Base-by-base conservation (phyloP, 1,139 yeast genomes). In the Diutina pseudorugosa region DNA sequence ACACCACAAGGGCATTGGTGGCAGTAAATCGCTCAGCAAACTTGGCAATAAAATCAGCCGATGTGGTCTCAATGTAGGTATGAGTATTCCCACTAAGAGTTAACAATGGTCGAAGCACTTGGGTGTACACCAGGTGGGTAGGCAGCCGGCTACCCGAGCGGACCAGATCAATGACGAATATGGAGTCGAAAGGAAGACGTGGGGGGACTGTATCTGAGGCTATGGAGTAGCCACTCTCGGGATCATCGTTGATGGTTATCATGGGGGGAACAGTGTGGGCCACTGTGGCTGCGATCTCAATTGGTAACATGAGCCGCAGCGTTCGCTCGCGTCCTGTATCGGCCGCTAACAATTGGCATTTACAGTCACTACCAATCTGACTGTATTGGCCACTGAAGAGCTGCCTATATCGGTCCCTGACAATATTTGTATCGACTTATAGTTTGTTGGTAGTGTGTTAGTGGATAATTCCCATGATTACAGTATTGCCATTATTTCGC, bases 51-150 rank as follows among this genome's bases (percentile, higher is more conserved):
- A 75, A 61, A 8, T 62, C 55, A 1, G 63, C 57, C 7, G 71
- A 59, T 0, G 61, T 59, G 0, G 88, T 80, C 42, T 61, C 58
- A 23, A 75, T 41, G 55, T 79, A 76, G 0, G 57, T 56, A 58
- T 78, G 74, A 5, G 18, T 8, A 23, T 44, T 44, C 5, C 47
- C 47, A n/a, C 47, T 44, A 9, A 8, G 21, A 23, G 20, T 25
- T 7, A 16, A 25, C 49, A 45, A 25, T n/a, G 36, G 27, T 9
- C 25, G 21, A 1, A 45, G 21, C n/a, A 45, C 49, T 27, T 27
- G 49, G 21, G 2, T n/a, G n/a, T 45, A 27, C 6, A 27, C 27
- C 16, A n/a, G 20, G 40, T 7, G 16, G 2, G 16, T 12, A 6
- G 19, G 7, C 3, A 19, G 5, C n/a, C 49, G 12, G 1, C 12